Conservation (phyloP, 129 eudicot genomes). For the Flaveria trinervia region DNA sequence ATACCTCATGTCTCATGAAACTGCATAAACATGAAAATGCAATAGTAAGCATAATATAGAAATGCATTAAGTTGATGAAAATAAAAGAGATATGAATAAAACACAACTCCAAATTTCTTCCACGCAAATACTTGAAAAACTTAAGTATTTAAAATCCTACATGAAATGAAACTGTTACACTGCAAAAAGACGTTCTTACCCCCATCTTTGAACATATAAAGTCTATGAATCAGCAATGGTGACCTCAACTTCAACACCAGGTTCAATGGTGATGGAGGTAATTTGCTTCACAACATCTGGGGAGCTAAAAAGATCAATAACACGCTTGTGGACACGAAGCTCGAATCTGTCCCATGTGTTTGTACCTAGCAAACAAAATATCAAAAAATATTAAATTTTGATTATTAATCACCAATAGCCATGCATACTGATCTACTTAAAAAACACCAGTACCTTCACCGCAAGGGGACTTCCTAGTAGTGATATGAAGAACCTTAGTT, state of each 20-base stretch:
- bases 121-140: conserved; percentile 27
- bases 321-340: conserved; percentile 92
- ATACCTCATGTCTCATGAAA: no score
- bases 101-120: conserved; percentile 25
- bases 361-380: conserved; percentile 47
- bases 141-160: conserved; percentile 26
- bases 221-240: conserved; percentile 70
- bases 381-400: not conserved
- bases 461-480: conserved; percentile 93
- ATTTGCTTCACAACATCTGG: conserved; percentile 95
- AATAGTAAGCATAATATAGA: not conserved
- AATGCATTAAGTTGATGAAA: conserved; percentile 14
- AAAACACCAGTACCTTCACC: conserved; percentile 73
- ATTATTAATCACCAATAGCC: not conserved
- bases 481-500: conserved; percentile 82
- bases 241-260: conserved; percentile 94
- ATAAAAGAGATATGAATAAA: not conserved
- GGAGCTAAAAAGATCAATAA: conserved; percentile 89
- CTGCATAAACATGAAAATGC: not conserved
- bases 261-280: conserved; percentile 88
- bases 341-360: conserved; percentile 94
- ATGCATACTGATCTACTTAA: not conserved
- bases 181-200: conserved; percentile 23
- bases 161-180: conserved; percentile 20
- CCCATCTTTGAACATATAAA: not conserved